Conservation (phyloP, 768 basidiomycete genomes). For the Termitomyces sp. region DNA sequence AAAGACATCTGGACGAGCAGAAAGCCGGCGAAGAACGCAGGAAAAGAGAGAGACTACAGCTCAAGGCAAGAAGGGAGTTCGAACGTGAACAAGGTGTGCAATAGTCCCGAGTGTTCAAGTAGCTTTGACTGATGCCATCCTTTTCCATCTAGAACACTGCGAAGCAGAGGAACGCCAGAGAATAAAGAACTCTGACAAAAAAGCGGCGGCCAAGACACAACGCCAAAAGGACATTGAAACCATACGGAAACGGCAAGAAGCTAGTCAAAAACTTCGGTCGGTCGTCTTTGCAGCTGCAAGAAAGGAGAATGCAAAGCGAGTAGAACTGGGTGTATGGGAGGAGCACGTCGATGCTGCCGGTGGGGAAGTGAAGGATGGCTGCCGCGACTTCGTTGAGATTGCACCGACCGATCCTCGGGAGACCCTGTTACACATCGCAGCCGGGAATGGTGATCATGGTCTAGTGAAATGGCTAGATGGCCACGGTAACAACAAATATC, state of each 20-base stretch:
- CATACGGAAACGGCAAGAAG: constrained; percentile 42
- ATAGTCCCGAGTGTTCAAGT: neutral
- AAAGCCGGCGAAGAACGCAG: constrained; percentile 51
- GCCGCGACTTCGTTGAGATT: constrained; percentile 45
- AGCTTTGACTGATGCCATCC: neutral
- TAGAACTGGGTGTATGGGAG: constrained; percentile 68
- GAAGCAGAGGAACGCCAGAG: constrained; percentile 59
- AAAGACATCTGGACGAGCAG: constrained; percentile 49
- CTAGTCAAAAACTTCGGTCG: constrained; percentile 55
- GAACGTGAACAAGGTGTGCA: constrained; percentile 43
- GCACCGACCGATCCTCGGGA: constrained; percentile 54
- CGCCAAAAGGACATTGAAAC: constrained; percentile 50
- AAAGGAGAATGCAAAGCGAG: constrained; percentile 42
- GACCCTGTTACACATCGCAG: constrained; percentile 69
- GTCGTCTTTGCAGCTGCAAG: constrained; percentile 66
- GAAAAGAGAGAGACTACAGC: constrained; percentile 42
- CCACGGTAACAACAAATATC: constrained; percentile 49
- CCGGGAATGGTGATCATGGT: constrained; percentile 48
- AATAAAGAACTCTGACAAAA: constrained; percentile 50
- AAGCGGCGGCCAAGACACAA: constrained; percentile 47
- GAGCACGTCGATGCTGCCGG: constrained; percentile 68
- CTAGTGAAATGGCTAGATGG: constrained; percentile 68
- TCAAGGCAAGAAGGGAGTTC: constrained; percentile 40
- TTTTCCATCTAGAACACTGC: constrained; percentile 38
- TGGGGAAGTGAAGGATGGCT: constrained; percentile 59